phyloP scores from a whole-genome alignment of 768 basidiomycete genomes.

The Psilocybe tampanensis region DNA sequence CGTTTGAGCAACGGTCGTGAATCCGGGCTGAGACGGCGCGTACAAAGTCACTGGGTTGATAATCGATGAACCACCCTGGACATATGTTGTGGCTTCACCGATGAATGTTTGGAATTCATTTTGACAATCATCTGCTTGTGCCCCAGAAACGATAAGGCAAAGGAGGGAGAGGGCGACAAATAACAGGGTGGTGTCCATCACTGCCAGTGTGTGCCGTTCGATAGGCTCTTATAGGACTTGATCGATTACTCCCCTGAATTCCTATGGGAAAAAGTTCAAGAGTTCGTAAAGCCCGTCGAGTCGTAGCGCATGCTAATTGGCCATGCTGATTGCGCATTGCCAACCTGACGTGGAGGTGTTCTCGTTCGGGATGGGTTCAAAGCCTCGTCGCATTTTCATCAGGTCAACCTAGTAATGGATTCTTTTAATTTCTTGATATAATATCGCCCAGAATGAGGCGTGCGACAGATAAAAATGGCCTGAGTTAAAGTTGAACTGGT shows the following conservation, averaged over 20 bases:
- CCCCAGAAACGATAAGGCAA: neutral
- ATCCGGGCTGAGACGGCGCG: conserved; percentile 1
- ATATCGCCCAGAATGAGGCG: too few relatives aligned
- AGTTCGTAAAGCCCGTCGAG: neutral
- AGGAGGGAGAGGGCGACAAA: neutral
- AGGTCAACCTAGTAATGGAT: too few relatives aligned
- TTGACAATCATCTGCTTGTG: neutral
- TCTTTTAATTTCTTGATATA: too few relatives aligned
- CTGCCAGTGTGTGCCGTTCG: neutral
- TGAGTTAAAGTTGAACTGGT: too few relatives aligned
- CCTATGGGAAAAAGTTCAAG: neutral
- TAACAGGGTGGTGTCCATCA: neutral
- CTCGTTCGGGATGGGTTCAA: neutral
- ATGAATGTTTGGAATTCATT: neutral
- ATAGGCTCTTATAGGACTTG: neutral
- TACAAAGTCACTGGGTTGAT: neutral
- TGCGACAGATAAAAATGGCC: too few relatives aligned
- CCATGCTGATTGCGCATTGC: neutral
- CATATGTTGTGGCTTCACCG: neutral
- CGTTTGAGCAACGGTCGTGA: neutral
- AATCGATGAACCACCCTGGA: neutral
- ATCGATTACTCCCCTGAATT: too few relatives aligned
- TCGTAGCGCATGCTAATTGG: neutral
- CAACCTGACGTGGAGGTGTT: neutral
- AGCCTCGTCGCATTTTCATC: too few relatives aligned